Evolutionary conservation across 768 basidiomycete genomes (phyloP).

Genomic region (Boletus vinaceobasis): DNA sequence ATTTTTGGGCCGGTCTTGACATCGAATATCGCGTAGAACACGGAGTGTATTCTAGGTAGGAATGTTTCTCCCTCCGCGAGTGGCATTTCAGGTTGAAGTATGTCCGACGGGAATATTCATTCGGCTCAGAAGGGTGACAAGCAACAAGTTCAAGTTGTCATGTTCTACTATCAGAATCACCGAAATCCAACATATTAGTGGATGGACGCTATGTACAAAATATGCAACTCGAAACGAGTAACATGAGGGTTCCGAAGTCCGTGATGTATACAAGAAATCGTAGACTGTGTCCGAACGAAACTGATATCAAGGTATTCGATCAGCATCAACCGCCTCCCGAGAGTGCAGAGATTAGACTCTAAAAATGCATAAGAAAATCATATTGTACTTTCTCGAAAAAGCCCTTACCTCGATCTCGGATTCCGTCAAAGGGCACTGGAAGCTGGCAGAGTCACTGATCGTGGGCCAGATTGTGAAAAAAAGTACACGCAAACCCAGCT

Average conservation of each 20-base stretch:
- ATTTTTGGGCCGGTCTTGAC: slow-evolving; percentile 82
- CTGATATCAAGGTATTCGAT: background rate
- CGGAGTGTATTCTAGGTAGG: slow-evolving; percentile 74
- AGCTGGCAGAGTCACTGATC: slow-evolving; percentile 56
- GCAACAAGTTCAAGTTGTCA: background rate
- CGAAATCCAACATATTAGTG: background rate
- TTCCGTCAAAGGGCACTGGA: slow-evolving; percentile 58
- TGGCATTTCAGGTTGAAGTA: slow-evolving; percentile 30
- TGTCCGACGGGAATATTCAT: background rate
- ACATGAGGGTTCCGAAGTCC: slow-evolving; percentile 12
- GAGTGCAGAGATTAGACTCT: slow-evolving; percentile 21
- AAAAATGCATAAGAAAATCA: slow-evolving; percentile 10
- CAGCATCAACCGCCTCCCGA: slow-evolving; percentile 3
- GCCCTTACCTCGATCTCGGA: slow-evolving; percentile 24
- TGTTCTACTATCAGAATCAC: background rate
- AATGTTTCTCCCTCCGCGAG: slow-evolving; percentile 59
- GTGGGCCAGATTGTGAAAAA: slow-evolving; percentile 64
- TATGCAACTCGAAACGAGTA: background rate
- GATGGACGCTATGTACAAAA: background rate
- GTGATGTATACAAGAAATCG: slow-evolving; percentile 16
- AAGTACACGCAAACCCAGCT: slow-evolving; percentile 68
- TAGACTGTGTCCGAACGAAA: slow-evolving; percentile 5
- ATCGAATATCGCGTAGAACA: slow-evolving; percentile 95
- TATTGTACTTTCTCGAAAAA: background rate
- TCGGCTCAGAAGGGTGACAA: background rate